Evolutionary conservation across 495 filamentous ascomycete species (phyloP).

Genomic region (Bombardia bombarda): DNA sequence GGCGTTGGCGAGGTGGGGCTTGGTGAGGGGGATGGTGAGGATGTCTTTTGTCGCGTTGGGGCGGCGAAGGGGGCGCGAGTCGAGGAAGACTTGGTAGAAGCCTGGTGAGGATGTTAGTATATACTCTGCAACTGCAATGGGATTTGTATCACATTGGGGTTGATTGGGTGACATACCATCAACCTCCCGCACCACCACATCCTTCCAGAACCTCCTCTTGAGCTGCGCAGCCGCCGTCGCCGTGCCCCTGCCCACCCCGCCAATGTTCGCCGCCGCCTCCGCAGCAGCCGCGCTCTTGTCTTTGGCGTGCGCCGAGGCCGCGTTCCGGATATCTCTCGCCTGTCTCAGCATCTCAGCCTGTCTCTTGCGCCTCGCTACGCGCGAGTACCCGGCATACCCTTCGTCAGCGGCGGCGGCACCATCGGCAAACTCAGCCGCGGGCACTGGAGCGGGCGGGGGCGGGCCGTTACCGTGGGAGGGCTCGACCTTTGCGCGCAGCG

Average conservation of each 20-base stretch:
- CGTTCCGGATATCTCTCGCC: constrained; percentile 36
- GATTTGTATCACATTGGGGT: neutral
- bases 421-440: constrained; percentile 26
- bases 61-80: constrained; percentile 68
- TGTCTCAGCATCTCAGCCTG: constrained; percentile 44
- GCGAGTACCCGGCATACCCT: neutral
- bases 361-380: constrained; percentile 41
- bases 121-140: too few species aligned
- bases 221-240: too few species aligned
- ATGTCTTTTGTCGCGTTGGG: constrained; percentile 60
- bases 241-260: constrained; percentile 2
- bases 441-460: constrained; percentile 66
- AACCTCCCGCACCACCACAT: constrained; percentile 54
- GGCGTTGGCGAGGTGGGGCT: constrained; percentile 75
- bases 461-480: constrained; percentile 77
- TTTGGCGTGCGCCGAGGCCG: constrained; percentile 6
- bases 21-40: constrained; percentile 59
- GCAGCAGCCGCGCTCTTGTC: neutral
- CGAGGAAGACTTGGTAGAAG: constrained; percentile 68
- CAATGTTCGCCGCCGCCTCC: constrained; percentile 2
- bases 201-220: constrained; percentile 75
- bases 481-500: constrained; percentile 34
- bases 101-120: constrained; percentile 26
- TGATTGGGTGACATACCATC: constrained; percentile 27
- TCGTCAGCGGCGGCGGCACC: neutral